Percentiles rank a stretch among this genome's conserved stretches.
phyloP scores from a whole-genome alignment of 2,329 filamentous ascomycete genomes.

The Sclerotinia borealis region DNA sequence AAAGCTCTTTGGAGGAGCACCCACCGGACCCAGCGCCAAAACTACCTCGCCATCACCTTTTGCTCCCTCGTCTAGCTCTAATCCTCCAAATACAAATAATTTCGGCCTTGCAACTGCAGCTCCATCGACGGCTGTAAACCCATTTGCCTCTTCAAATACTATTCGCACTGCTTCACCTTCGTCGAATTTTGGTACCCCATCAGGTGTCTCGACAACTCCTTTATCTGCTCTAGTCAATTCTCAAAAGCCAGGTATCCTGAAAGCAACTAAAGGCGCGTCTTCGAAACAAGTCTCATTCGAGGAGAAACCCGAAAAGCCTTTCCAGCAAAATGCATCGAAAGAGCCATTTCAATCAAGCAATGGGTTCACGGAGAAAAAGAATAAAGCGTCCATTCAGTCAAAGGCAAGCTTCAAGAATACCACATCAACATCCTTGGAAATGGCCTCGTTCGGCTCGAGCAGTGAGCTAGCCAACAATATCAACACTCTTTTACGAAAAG shows the following conservation, averaged over 20 bases:
- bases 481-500: constrained; percentile 46
- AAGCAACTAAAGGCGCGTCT: neutral
- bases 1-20: constrained; percentile 6
- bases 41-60: constrained; percentile 7
- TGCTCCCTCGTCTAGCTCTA: neutral
- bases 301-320: neutral
- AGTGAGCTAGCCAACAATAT: constrained; percentile 42
- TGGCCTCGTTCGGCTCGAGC: constrained; percentile 12
- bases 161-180: neutral
- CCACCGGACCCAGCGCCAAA: neutral
- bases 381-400: neutral
- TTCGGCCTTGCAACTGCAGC: constrained; percentile 12
- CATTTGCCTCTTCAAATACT: constrained; percentile 11
- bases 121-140: constrained; percentile 5
- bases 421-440: neutral
- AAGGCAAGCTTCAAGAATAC: neutral
- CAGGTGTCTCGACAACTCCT: neutral
- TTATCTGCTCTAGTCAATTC: constrained; percentile 1
- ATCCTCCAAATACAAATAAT: neutral
- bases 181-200: constrained; percentile 6
- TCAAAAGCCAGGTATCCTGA: neutral
- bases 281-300: constrained; percentile 3
- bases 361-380: neutral
- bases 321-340: neutral
- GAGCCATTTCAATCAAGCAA: neutral